These are phyloP conservation scores for Saccharomyces pastorianus DNA, from an alignment of 1,139 yeast species.

Conservation along the genomic window DNA sequence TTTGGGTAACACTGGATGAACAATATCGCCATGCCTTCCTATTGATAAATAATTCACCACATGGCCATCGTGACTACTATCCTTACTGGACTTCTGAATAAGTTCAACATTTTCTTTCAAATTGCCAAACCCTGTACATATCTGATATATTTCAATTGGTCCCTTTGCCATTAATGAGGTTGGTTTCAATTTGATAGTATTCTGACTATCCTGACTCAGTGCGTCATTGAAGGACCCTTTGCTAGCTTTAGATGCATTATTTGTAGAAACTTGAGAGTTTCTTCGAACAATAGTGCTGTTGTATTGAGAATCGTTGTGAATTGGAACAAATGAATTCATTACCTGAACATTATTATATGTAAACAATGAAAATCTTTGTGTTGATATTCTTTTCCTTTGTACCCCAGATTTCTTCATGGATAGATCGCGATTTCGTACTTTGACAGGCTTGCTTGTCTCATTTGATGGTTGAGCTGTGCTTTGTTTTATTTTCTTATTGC, in stretches of 20 bases:
- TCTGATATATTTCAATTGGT: constrained; percentile 26
- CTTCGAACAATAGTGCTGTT: constrained; percentile 1
- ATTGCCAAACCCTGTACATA: constrained; percentile 12
- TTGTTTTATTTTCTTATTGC: not conserved
- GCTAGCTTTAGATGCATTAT: constrained; percentile 6
- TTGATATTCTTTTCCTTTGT: constrained; percentile 22
- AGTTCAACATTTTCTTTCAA: not conserved
- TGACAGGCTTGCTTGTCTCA: not conserved
- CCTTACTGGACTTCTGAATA: not conserved
- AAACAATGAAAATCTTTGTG: constrained; percentile 28
- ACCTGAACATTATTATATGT: constrained; percentile 23
- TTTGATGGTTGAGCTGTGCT: not conserved
- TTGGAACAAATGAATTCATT: constrained; percentile 10
- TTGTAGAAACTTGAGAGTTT: constrained; percentile 11
- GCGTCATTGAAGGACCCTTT: not conserved
- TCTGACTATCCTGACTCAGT: constrained; percentile 7
- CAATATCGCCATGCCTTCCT: constrained; percentile 26
- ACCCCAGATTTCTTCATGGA: constrained; percentile 5
- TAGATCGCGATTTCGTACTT: not conserved
- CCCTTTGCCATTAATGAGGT: constrained; percentile 22
- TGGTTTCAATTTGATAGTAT: constrained; percentile 10
- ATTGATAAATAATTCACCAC: constrained; percentile 27
- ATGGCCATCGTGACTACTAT: constrained; percentile 13
- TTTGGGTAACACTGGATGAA: constrained; percentile 30
- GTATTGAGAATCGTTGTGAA: not conserved